A percentile compares a stretch with the other conserved stretches of the same genome.
These are phyloP conservation scores for Pyrenophora tritici-repentis DNA, from an alignment of 2,329 filamentous ascomycete species.

Conservation along the genomic window DNA sequence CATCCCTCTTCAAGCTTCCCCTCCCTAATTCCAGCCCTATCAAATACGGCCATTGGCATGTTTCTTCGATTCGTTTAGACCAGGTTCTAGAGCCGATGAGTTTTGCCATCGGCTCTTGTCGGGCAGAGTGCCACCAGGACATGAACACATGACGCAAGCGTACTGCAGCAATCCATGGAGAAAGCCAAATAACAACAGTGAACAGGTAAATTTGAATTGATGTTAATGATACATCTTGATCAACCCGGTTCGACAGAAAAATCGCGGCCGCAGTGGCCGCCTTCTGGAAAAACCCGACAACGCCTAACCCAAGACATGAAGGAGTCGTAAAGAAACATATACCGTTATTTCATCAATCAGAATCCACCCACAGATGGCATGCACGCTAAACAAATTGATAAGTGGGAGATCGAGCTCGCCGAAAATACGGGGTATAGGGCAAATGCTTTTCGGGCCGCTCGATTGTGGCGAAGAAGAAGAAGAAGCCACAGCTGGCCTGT, in stretches of 20 bases:
- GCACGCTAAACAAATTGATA: slow-evolving; percentile 14
- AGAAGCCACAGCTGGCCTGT: not conserved
- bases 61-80: not conserved
- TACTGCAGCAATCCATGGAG: not conserved
- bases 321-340: slow-evolving; percentile 2
- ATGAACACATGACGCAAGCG: not conserved
- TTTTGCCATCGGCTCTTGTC: no score
- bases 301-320: slow-evolving; percentile 4
- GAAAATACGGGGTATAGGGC: slow-evolving; percentile 9
- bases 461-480: not conserved
- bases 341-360: slow-evolving; percentile 4
- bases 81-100: no score
- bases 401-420: slow-evolving; percentile 10
- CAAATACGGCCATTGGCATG: not conserved
- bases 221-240: slow-evolving; percentile 1
- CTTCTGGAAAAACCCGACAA: slow-evolving; percentile 2
- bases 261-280: not conserved
- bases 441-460: slow-evolving; percentile 5
- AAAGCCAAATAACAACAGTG: not conserved
- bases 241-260: not conserved
- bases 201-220: slow-evolving; percentile 1
- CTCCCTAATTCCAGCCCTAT: not conserved
- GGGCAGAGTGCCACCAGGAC: not conserved
- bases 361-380: slow-evolving; percentile 7
- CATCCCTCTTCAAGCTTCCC: not conserved